phyloP scores from a whole-genome alignment of 2,329 filamentous ascomycete genomes.

The Fusarium sarcochroum region DNA sequence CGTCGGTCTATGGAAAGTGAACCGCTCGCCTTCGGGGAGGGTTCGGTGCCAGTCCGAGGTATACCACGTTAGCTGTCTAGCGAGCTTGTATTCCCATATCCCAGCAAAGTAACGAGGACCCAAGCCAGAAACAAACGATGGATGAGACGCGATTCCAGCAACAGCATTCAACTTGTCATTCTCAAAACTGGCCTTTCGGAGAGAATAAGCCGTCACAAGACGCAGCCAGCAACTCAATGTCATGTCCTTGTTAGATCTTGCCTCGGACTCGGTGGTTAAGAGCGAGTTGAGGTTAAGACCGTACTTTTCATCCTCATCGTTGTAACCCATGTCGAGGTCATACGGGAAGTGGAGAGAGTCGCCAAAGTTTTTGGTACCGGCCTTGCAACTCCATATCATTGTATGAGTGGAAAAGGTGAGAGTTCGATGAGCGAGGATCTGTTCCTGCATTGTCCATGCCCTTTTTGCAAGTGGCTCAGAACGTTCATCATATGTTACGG shows the following conservation, averaged over 20 bases:
- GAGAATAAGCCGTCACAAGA: background rate
- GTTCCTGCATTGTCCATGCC: background rate
- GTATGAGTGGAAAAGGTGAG: background rate
- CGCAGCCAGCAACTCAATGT: background rate
- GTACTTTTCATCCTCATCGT: too few species aligned
- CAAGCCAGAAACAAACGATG: background rate
- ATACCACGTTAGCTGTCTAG: background rate
- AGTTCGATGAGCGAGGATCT: background rate
- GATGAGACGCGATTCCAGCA: background rate
- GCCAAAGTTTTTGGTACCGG: background rate
- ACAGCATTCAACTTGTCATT: conserved; percentile 4
- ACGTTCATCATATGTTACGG: background rate
- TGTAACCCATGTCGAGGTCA: background rate
- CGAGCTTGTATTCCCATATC: background rate
- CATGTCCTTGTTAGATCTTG: background rate
- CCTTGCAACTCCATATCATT: background rate
- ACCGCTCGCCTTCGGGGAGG: background rate
- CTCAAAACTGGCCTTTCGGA: background rate
- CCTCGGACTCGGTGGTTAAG: background rate
- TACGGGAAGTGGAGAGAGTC: background rate
- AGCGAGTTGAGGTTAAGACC: background rate
- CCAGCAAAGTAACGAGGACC: background rate
- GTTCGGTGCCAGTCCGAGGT: background rate
- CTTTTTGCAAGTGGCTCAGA: background rate
- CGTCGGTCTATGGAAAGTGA: background rate